phyloP scores from a whole-genome alignment of 306 rosid genomes.

The Quercus gilva region DNA sequence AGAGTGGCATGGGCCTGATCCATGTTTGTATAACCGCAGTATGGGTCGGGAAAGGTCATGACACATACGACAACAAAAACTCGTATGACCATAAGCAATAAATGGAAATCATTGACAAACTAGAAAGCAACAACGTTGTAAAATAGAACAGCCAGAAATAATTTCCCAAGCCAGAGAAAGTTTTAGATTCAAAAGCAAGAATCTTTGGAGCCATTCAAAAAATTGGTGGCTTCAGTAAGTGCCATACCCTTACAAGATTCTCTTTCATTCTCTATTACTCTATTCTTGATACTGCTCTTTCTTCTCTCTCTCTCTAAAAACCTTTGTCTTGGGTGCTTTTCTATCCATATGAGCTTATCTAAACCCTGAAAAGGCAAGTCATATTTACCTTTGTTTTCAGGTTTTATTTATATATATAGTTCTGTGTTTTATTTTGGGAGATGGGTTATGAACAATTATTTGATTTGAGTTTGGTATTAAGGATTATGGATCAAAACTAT shows the following conservation, averaged over 20 bases:
- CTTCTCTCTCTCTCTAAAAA: background rate
- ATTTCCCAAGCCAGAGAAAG: background rate
- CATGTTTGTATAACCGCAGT: no score
- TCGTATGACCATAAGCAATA: no score
- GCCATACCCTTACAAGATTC: background rate
- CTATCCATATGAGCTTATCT: background rate
- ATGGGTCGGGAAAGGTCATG: no score
- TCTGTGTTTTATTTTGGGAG: background rate
- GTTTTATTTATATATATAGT: background rate
- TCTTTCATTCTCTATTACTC: background rate
- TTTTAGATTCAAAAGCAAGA: background rate
- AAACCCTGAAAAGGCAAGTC: background rate
- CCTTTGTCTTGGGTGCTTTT: background rate
- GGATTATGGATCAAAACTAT: no score
- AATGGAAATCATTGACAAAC: no score
- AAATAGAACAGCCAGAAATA: background rate
- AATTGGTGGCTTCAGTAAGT: conserved; percentile 33
- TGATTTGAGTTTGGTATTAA: no score
- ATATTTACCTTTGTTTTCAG: background rate
- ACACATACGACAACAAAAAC: no score
- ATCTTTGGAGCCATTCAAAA: conserved; percentile 31
- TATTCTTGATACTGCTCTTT: background rate
- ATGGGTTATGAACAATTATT: no score
- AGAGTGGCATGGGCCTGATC: no score
- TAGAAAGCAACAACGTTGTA: no score